phyloP scores from a whole-genome alignment of 1,284 basidiomycete species.

The Dichomitus squalens region DNA sequence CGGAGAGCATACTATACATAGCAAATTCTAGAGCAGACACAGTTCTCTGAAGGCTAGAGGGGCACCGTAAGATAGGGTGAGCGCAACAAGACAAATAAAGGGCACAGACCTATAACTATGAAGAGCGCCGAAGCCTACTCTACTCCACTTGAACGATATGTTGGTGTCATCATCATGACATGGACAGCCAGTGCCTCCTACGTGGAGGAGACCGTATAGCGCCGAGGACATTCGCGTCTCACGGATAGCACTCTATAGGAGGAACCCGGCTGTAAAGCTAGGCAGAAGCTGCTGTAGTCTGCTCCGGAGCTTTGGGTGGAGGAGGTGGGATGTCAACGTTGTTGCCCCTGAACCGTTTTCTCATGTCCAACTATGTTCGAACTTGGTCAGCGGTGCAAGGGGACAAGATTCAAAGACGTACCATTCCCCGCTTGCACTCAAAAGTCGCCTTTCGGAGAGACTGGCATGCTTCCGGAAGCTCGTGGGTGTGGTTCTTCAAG shows the following conservation, averaged over 20 bases:
- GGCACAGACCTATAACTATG: neutral
- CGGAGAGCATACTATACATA: neutral
- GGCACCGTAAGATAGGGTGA: neutral
- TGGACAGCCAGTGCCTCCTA: neutral
- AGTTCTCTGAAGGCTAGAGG: neutral
- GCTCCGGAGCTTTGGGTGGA: slow-evolving; percentile 15
- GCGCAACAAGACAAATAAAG: neutral
- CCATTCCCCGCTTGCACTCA: slow-evolving; percentile 89
- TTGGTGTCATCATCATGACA: neutral
- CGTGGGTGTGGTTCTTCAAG: slow-evolving; percentile 68
- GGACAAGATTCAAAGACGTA: slow-evolving; percentile 39
- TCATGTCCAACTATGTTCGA: slow-evolving; percentile 74
- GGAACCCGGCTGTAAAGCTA: neutral
- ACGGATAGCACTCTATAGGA: neutral
- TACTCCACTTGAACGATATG: neutral
- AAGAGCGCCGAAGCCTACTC: neutral
- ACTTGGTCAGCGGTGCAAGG: neutral
- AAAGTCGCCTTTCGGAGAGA: slow-evolving; percentile 77
- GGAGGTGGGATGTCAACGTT: slow-evolving; percentile 43
- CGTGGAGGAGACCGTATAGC: neutral
- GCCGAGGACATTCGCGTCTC: too few species aligned
- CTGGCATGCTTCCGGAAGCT: slow-evolving; percentile 78
- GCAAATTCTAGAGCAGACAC: neutral
- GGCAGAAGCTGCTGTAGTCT: slow-evolving; percentile 3
- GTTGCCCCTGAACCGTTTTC: slow-evolving; percentile 81